Base-by-base conservation (phyloP, 148 eudicot species). In the Camellia japonica region DNA sequence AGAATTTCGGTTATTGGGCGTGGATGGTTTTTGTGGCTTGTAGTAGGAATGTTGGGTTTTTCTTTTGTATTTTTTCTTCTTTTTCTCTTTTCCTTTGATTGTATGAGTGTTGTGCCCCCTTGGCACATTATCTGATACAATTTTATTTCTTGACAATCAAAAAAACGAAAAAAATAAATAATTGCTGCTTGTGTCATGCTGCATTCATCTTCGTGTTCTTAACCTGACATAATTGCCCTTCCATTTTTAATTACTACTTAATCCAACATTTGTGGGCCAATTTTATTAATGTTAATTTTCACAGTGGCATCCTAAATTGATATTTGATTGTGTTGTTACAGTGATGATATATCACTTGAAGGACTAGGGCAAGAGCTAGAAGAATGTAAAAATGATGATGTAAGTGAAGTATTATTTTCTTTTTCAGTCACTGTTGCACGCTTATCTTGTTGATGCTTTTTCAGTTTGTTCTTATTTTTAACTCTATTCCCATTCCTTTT, bases 341-440 rank as follows among this genome's bases (percentile, higher is more conserved):
- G 99, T 86, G 96, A 90, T 72, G 98, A 91, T 82, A 85, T 96
- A 67, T 93, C 99, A 62, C 88, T 96, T 73, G 97, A 96, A 87
- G 99, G 99, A 73, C 91, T 96, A 19, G 93, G 91, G 73, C 93
- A 93, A 82, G 99, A 96, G 85, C 85, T 96, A n/a, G 91, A 92
- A 85, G 99, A 92, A 87, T 96, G 99, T 83, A 86, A 83, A 82
- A 85, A 82, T 80, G 99, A 92, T 81, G 94, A 93, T 80, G 99
- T 96, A 87, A 85, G 95, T 82, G 52, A 7, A 70, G 52, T 49
- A 30, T 18, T 59, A 38, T 63, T 16, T 51, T 14, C 66, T 75
- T 20, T 41, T 4, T 66, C 0, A 54, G n/a, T 69, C 52, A 16
- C 73, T 46, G n/a, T 64, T 76, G 60, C 30, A 16, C 5, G 1